Evolutionary conservation across 2,329 filamentous ascomycete genomes (phyloP).

Genomic region (Dendrostoma leiphaemia): DNA sequence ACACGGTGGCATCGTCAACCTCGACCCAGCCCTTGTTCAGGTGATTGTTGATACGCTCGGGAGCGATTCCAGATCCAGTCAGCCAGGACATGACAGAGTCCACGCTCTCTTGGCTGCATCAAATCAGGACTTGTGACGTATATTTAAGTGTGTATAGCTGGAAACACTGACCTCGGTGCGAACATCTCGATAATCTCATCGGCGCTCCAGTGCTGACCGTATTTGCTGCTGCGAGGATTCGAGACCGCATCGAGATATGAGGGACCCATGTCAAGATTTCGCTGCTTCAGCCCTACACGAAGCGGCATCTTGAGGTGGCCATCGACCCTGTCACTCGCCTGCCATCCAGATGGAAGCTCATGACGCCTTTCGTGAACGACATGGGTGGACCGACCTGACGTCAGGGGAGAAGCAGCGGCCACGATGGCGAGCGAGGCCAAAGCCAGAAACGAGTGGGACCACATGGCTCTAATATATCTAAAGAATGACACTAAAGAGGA

Average conservation of each 20-base stretch:
- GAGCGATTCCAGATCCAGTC: conserved; percentile 10
- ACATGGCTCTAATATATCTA: not conserved
- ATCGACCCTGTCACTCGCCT: conserved; percentile 11
- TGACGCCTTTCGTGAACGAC: conserved; percentile 16
- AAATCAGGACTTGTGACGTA: not conserved
- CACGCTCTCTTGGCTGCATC: conserved; percentile 11
- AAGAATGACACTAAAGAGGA: not conserved
- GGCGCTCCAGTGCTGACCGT: conserved; percentile 17
- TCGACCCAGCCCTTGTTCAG: conserved; percentile 17
- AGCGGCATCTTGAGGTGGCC: conserved; percentile 15
- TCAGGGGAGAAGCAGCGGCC: not conserved
- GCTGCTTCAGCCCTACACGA: conserved; percentile 17
- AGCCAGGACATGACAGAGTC: conserved; percentile 13
- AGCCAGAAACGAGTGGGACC: conserved; percentile 1
- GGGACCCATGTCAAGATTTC: conserved; percentile 13
- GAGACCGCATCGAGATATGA: conserved; percentile 13
- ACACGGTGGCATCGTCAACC: conserved; percentile 12
- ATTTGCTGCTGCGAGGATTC: conserved; percentile 10
- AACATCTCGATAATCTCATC: conserved; percentile 16
- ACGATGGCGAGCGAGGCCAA: conserved; percentile 1
- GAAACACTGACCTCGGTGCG: conserved; percentile 3
- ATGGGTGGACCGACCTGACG: conserved; percentile 3
- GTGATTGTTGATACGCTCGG: conserved; percentile 13
- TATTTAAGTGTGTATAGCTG: not conserved
- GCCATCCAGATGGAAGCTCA: conserved; percentile 11